Percentiles rank a stretch among this genome's conserved stretches.
These are phyloP conservation scores for Eucalyptus pumila DNA, from an alignment of 345 rosid genomes.

Conservation along the genomic window DNA sequence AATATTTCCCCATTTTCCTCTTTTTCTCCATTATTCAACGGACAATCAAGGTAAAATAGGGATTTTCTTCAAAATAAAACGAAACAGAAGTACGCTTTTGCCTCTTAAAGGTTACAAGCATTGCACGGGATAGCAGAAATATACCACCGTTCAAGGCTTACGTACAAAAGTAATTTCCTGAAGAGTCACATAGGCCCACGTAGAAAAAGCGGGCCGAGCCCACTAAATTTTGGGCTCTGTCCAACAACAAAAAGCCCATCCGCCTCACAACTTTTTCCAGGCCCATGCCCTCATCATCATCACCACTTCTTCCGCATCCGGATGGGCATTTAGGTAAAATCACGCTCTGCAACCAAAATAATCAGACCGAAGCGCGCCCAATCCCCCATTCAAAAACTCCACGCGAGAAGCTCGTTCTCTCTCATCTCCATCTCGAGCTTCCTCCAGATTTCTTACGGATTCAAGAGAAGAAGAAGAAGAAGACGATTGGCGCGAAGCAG, in stretches of 20 bases:
- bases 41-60: not conserved
- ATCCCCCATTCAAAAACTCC: not conserved
- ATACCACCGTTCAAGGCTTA: no score
- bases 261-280: no score
- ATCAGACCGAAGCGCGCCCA: not conserved
- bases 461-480: not conserved
- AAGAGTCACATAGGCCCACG: not conserved
- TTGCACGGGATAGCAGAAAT: not conserved
- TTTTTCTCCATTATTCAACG: not conserved
- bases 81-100: not conserved
- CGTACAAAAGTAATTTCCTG: not conserved
- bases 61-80: not conserved
- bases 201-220: not conserved
- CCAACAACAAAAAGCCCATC: not conserved
- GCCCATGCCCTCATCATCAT: no score
- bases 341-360: not conserved
- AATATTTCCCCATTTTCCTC: not conserved
- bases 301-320: not conserved
- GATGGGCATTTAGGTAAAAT: not conserved
- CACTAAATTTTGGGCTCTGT: not conserved
- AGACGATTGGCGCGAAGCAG: not conserved
- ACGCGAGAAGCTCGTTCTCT: not conserved
- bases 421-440: not conserved
- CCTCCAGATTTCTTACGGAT: not conserved
- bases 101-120: not conserved